These are phyloP conservation scores for Streptanthus diversifolius DNA, from an alignment of 345 rosid genomes.

Conservation along the genomic window DNA sequence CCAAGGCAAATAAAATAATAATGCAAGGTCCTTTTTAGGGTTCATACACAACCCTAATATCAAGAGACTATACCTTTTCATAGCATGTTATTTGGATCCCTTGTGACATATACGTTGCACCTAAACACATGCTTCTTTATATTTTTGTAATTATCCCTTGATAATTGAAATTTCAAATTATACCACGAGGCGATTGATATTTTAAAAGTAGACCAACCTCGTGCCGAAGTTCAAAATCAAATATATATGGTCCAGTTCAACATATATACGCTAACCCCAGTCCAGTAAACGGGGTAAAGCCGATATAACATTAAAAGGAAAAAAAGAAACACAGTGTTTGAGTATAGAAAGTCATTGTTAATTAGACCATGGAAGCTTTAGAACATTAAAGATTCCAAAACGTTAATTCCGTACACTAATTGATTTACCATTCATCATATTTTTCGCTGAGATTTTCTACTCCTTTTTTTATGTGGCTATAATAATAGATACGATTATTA, in stretches of 20 bases:
- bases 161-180: neutral
- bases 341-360: conserved; percentile 16
- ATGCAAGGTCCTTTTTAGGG: conserved; percentile 6
- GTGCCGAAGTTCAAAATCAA: neutral
- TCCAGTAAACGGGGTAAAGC: neutral
- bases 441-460: neutral
- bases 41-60: conserved; percentile 10
- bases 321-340: conserved; percentile 1
- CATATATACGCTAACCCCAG: neutral
- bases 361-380: conserved; percentile 8
- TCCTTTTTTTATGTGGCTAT: neutral
- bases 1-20: neutral
- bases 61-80: neutral
- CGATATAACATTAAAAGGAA: neutral
- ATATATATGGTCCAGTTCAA: neutral
- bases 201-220: neutral
- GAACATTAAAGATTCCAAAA: conserved; percentile 19
- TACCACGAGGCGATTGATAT: neutral
- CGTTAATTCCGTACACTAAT: conserved; percentile 4
- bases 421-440: conserved; percentile 7
- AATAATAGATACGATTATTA: neutral
- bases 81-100: conserved; percentile 5
- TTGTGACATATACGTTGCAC: neutral
- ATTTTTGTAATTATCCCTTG: neutral
- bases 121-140: neutral